These are phyloP conservation scores for Medicago truncatula DNA, from an alignment of 306 rosid species.

Conservation along the genomic window MtrunA17r5.0-ANR NC_053042.1:7141501-7142000, in stretches of 20 bases:
- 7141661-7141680: neutral
- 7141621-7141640: constrained; percentile 97
- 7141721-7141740: constrained; percentile 21
- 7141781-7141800: constrained; percentile 21
- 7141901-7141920: constrained; percentile 81
- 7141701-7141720: constrained; percentile 21
- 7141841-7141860: constrained; percentile 96
- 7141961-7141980: constrained; percentile 34
- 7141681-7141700: constrained; percentile 19
- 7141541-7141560: constrained; percentile 98
- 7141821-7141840: constrained; percentile 99
- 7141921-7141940: constrained; percentile 8
- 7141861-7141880: constrained; percentile 95
- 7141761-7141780: neutral
- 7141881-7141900: constrained; percentile 90
- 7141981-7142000: constrained; percentile 76
- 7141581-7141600: constrained; percentile 96
- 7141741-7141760: neutral
- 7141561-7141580: constrained; percentile 94
- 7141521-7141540: constrained; percentile 91
- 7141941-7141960: constrained; percentile 23
- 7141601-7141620: constrained; percentile 95
- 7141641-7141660: constrained; percentile 57
- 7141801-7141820: constrained; percentile 29
- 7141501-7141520: constrained; percentile 89